phyloP scores from a whole-genome alignment of 495 filamentous ascomycete genomes.

The Lentithecium fluviatile region DNA sequence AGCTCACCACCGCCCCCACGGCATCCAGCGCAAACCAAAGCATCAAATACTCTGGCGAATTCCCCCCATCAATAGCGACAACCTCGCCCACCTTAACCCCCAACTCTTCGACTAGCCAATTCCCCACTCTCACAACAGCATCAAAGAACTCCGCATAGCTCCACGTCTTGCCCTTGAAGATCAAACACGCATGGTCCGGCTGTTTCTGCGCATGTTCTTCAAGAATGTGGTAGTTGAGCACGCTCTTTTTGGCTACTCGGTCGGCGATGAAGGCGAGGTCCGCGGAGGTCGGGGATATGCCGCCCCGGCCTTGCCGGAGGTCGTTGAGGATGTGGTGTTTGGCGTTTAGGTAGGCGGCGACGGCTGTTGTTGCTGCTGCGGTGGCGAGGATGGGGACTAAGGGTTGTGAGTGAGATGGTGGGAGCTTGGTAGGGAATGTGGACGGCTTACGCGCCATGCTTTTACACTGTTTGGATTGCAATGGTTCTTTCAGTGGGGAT shows the following conservation, averaged over 20 bases:
- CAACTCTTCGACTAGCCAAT: slow-evolving; percentile 47
- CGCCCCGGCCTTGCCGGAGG: slow-evolving; percentile 21
- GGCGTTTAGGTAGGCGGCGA: slow-evolving; percentile 35
- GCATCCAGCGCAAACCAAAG: slow-evolving; percentile 51
- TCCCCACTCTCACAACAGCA: slow-evolving; percentile 38
- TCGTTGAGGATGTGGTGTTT: slow-evolving; percentile 41
- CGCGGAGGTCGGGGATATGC: neutral
- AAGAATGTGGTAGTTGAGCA: slow-evolving; percentile 39
- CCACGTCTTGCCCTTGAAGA: slow-evolving; percentile 45
- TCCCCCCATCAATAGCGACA: slow-evolving; percentile 44
- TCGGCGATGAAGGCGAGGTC: slow-evolving; percentile 20
- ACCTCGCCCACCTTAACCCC: slow-evolving; percentile 44
- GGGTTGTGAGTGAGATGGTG: too few species aligned
- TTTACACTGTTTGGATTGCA: too few species aligned
- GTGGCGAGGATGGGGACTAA: slow-evolving; percentile 28
- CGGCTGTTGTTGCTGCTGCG: slow-evolving; percentile 20
- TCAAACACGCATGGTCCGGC: slow-evolving; percentile 39
- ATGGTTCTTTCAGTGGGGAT: too few species aligned
- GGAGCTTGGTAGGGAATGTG: too few species aligned
- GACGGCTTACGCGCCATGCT: too few species aligned
- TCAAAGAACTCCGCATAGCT: slow-evolving; percentile 42
- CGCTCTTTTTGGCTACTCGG: slow-evolving; percentile 23
- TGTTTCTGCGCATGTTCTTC: slow-evolving; percentile 39
- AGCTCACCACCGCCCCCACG: slow-evolving; percentile 46
- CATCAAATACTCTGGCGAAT: slow-evolving; percentile 45